A percentile compares a stretch with the other conserved stretches of the same genome.
These are phyloP conservation scores for Tanacetum coccineum DNA, from an alignment of 129 eudicot species.

Conservation along the genomic window DNA sequence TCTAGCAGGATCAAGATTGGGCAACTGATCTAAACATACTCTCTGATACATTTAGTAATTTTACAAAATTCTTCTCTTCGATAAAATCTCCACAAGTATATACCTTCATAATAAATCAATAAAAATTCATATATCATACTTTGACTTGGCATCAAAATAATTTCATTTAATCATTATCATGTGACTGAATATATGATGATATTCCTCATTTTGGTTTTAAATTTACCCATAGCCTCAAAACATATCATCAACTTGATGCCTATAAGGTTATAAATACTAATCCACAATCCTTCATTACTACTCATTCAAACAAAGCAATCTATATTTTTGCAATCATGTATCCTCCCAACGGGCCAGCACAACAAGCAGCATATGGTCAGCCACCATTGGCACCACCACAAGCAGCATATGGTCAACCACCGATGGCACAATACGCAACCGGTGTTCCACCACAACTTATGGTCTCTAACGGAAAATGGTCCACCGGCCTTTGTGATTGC, in stretches of 20 bases:
- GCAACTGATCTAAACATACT: too few relatives aligned
- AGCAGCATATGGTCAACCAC: not conserved
- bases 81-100: too few relatives aligned
- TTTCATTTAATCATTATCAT: not conserved
- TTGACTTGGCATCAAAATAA: not conserved
- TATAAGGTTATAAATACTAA: not conserved
- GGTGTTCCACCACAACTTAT: conserved; percentile 17
- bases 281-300: conserved; percentile 10
- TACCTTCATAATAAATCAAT: too few relatives aligned
- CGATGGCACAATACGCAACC: not conserved
- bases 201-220: not conserved
- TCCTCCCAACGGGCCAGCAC: not conserved
- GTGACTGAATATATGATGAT: not conserved
- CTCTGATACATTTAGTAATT: too few relatives aligned
- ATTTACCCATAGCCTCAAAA: not conserved
- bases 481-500: conserved; percentile 61
- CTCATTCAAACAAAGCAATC: conserved; percentile 8
- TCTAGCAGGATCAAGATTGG: too few relatives aligned
- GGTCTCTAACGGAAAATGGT: conserved; percentile 34
- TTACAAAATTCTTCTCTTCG: too few relatives aligned
- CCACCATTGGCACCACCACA: conserved; percentile 18
- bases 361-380: not conserved
- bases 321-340: conserved; percentile 14
- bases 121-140: too few relatives aligned
- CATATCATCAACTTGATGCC: conserved; percentile 4